Conservation (phyloP, 805 yeast genomes). For the Clavispora santaluciae region DNA sequence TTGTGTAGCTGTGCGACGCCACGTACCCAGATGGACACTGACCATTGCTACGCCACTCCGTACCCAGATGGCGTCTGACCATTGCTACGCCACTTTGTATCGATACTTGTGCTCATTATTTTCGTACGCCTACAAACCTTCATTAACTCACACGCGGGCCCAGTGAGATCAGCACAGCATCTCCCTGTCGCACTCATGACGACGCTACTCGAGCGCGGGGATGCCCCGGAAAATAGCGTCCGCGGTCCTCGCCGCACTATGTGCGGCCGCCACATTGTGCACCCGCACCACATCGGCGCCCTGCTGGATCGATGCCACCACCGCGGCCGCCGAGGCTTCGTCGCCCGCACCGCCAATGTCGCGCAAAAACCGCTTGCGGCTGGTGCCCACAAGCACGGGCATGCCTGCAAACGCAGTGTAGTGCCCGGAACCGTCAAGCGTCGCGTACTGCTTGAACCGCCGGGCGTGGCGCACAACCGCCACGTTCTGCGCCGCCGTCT, state of each 20-base stretch:
- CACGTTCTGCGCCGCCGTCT: slow-evolving; percentile 65
- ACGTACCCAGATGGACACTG: no score
- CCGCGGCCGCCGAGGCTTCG: slow-evolving; percentile 71
- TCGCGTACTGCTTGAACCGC: slow-evolving; percentile 46
- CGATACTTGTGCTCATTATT: no score
- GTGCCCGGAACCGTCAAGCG: slow-evolving; percentile 11
- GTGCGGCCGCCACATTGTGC: slow-evolving; percentile 67
- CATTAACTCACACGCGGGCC: no score
- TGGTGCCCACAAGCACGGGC: slow-evolving; percentile 79
- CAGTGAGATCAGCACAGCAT: no score
- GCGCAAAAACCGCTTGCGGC: slow-evolving; percentile 85
- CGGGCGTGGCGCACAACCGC: slow-evolving; percentile 51
- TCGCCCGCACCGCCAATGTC: slow-evolving; percentile 62
- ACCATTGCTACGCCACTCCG: no score
- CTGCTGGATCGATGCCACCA: slow-evolving; percentile 67
- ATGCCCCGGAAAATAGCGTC: slow-evolving; percentile 59
- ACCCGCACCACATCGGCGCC: slow-evolving; percentile 81
- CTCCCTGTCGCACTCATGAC: no score
- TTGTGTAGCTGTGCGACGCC: neutral
- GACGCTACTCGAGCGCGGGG: neutral
- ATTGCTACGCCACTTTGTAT: no score
- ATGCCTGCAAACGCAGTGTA: slow-evolving; percentile 47
- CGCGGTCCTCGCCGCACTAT: slow-evolving; percentile 47
- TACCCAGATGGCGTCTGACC: no score
- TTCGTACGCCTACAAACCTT: no score